Evolutionary conservation across 768 basidiomycete genomes (phyloP), one percentile per base, ranked within the genome.

Genomic region (Lactarius vividus): DNA sequence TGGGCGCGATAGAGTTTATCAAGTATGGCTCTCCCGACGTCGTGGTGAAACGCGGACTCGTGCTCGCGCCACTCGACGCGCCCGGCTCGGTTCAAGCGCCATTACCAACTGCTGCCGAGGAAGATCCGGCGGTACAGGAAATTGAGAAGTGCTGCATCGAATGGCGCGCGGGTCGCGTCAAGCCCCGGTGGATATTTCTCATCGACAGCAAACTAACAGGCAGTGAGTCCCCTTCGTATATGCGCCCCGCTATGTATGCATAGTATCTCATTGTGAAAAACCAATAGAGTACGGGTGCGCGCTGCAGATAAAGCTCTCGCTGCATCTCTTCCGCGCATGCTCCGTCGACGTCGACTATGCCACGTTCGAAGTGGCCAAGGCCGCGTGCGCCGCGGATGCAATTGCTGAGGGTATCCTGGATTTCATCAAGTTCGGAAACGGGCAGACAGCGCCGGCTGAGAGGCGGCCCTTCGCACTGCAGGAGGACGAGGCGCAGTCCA

Each of bases 1-100:
- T 83, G 77, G 86, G 85, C 23, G 88, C 82, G 1, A 72, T 88
- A 37, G 82, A 86, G 23, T 89, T 89, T 70, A 83, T 88, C 56
- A 60, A 73, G 8, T 70, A 74, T 1, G 83, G 83, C 3, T 81
- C 82, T n/a, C 73, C 76, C 2, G 77, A 80, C 8, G 42, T 73
- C 40, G 73, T 73, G 33, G 77, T 74, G 53, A 78, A 79, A 44
- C 76, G 75, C 8, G 72, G 75, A 6, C 72, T 78, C 7, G 61
- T 71, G 2, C 75, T 77, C 53, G 76, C 72, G 16, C 72, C 77
- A 46, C 73, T 74, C 18, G 74, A 77, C 60, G 66, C 68, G 2
- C 56, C 66, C 29, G 61, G 59, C 16, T 44, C 62, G n/a, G 57
- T 65, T 23, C 54, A 61, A 57, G 57, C 61, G 49, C 26, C 56